Evolutionary conservation across 1,284 basidiomycete genomes (phyloP).

Genomic region (Lignosus rhinocerotis): DNA sequence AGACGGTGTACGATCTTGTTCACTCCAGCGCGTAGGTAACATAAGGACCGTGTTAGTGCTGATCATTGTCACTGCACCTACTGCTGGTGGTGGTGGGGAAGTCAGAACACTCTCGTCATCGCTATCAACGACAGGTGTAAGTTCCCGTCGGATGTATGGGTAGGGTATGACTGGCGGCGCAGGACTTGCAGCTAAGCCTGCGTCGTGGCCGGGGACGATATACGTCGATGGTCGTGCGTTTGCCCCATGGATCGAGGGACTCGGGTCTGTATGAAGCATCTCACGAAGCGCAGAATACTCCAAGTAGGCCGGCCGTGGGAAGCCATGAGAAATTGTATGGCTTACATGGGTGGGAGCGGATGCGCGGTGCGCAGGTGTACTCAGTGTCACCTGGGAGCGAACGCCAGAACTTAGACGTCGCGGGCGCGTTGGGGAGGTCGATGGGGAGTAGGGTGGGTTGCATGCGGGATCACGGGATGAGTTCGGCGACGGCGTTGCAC

Average conservation of each 20-base stretch:
- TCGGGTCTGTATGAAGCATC: slow-evolving; percentile 62
- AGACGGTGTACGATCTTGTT: slow-evolving; percentile 57
- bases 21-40: slow-evolving; percentile 81
- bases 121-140: slow-evolving; percentile 47
- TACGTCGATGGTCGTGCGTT: slow-evolving; percentile 9
- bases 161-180: slow-evolving; percentile 28
- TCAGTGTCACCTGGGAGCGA: slow-evolving; percentile 16
- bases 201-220: slow-evolving; percentile 6
- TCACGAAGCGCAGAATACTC: slow-evolving; percentile 72
- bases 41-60: slow-evolving; percentile 46
- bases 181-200: slow-evolving; percentile 13
- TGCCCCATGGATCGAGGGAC: slow-evolving; percentile 40
- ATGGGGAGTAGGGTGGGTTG: slow-evolving; percentile 31
- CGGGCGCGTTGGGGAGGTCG: slow-evolving; percentile 42
- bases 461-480: slow-evolving; percentile 24
- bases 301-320: slow-evolving; percentile 70
- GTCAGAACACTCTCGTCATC: slow-evolving; percentile 62
- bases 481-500: slow-evolving; percentile 40
- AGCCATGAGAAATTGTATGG: slow-evolving; percentile 37
- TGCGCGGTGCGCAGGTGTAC: slow-evolving; percentile 9
- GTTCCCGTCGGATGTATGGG: slow-evolving; percentile 33
- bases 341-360: slow-evolving; percentile 1
- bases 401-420: slow-evolving; percentile 37
- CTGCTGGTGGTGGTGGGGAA: slow-evolving; percentile 32
- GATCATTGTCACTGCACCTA: slow-evolving; percentile 32